Evolutionary conservation across 805 yeast species (phyloP).

Genomic region (Zygosaccharomyces siamensis): DNA sequence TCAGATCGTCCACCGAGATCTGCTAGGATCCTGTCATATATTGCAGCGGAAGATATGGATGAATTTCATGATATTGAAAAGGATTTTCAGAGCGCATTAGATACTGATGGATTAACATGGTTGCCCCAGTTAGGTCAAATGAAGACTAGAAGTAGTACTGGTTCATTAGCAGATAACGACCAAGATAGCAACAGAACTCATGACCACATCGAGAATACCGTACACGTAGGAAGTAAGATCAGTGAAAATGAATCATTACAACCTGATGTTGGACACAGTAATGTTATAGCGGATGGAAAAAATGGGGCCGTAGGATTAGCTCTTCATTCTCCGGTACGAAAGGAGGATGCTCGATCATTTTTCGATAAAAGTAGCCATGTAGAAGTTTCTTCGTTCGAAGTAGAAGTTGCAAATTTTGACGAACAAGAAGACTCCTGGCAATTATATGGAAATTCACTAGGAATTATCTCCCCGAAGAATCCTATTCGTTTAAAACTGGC

Average conservation of each 20-base stretch:
- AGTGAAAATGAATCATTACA: conserved; percentile 3
- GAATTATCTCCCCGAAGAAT: conserved; percentile 38
- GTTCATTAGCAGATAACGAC: not conserved
- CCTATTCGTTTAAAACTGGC: conserved; percentile 36
- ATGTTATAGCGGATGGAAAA: not conserved
- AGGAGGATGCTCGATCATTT: conserved; percentile 2
- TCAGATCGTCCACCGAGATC: conserved; percentile 22
- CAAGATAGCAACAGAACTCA: conserved; percentile 3
- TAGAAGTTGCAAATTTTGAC: conserved; percentile 25
- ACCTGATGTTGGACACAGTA: conserved; percentile 5
- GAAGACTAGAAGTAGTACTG: conserved; percentile 24
- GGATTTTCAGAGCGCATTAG: conserved; percentile 26
- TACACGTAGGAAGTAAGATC: not conserved
- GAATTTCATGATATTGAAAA: conserved; percentile 33
- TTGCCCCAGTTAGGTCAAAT: conserved; percentile 22
- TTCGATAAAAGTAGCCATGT: conserved; percentile 10
- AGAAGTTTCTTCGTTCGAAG: conserved; percentile 10
- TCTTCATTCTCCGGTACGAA: not conserved
- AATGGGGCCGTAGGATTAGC: not conserved
- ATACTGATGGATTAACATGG: conserved; percentile 30
- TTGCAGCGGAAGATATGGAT: conserved; percentile 32
- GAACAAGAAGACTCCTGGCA: conserved; percentile 16
- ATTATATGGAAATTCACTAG: conserved; percentile 44
- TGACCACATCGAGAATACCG: not conserved
- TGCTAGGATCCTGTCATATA: conserved; percentile 28